Percentiles rank a stretch among this genome's conserved stretches.
phyloP scores from a whole-genome alignment of 192 early-diverging fungal genomes.

The Coemansia pectinata region DNA sequence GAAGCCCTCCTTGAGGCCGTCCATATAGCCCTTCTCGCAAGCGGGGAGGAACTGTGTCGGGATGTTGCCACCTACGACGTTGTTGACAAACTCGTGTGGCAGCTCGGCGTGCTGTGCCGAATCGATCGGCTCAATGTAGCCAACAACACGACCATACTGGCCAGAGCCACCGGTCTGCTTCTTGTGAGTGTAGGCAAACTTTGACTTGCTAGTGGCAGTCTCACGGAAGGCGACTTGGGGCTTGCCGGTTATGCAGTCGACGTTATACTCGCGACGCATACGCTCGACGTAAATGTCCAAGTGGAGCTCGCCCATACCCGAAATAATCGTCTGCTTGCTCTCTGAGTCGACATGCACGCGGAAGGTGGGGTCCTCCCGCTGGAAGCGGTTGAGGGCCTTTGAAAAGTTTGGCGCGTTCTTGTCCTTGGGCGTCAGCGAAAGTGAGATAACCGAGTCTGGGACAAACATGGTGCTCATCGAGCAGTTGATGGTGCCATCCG shows the following conservation, averaged over 20 bases:
- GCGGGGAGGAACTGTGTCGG: constrained; percentile 91
- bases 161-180: constrained; percentile 97
- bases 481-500: constrained; percentile 77
- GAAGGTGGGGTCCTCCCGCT: constrained; percentile 84
- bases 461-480: constrained; percentile 98
- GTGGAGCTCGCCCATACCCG: constrained; percentile 88
- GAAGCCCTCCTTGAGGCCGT: constrained; percentile 85
- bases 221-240: constrained; percentile 98
- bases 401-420: constrained; percentile 78
- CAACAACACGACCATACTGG: constrained; percentile 90
- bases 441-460: constrained; percentile 94
- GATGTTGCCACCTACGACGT: constrained; percentile 92
- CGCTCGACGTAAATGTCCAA: constrained; percentile 96
- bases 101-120: constrained; percentile 62
- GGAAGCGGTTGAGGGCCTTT: constrained; percentile 76
- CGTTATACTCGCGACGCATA: constrained; percentile 96
- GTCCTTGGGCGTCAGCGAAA: constrained; percentile 87
- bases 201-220: constrained; percentile 70
- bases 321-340: constrained; percentile 86
- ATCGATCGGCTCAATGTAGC: constrained; percentile 87
- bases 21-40: constrained; percentile 94
- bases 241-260: constrained; percentile 94
- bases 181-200: constrained; percentile 98
- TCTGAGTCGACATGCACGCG: constrained; percentile 77
- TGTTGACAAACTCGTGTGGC: constrained; percentile 73